Percentiles rank a stretch among this genome's conserved stretches.
phyloP scores from a whole-genome alignment of 2,329 filamentous ascomycete species.

The Geoglossum cookeanum region DNA sequence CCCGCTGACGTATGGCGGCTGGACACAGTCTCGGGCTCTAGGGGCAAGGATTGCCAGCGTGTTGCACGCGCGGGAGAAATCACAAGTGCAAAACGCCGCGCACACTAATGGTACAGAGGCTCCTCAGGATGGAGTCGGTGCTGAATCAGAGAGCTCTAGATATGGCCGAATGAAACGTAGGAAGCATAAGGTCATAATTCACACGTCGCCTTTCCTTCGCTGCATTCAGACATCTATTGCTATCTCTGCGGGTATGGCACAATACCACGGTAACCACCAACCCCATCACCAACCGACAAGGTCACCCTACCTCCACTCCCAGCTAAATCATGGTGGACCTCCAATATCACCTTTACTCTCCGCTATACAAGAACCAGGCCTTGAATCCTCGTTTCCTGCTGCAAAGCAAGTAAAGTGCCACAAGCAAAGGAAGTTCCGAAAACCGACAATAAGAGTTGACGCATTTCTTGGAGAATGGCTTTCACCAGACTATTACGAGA shows the following conservation, averaged over 20 bases:
- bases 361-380: constrained; percentile 10
- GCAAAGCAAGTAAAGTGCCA: constrained; percentile 1
- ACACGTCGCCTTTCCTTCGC: constrained; percentile 83
- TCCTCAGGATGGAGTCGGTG: constrained; percentile 7
- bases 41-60: constrained; percentile 71
- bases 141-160: constrained; percentile 5
- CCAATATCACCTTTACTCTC: constrained; percentile 1
- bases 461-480: constrained; percentile 94
- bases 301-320: constrained; percentile 9
- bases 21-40: constrained; percentile 67
- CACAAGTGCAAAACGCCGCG: background rate
- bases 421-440: constrained; percentile 22
- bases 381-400: background rate
- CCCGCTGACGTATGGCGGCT: constrained; percentile 84
- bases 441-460: constrained; percentile 59
- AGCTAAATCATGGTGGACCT: background rate
- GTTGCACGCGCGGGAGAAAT: constrained; percentile 18
- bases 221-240: constrained; percentile 85
- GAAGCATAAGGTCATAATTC: constrained; percentile 63
- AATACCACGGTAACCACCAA: constrained; percentile 30
- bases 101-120: background rate
- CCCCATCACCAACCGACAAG: background rate
- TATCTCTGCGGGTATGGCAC: constrained; percentile 67
- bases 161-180: constrained; percentile 30
- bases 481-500: constrained; percentile 78